A percentile compares a stretch with the other conserved stretches of the same genome.
These are phyloP conservation scores for Capronia epimyces DNA, from an alignment of 2,329 filamentous ascomycete genomes.

Conservation along the genomic window DNA sequence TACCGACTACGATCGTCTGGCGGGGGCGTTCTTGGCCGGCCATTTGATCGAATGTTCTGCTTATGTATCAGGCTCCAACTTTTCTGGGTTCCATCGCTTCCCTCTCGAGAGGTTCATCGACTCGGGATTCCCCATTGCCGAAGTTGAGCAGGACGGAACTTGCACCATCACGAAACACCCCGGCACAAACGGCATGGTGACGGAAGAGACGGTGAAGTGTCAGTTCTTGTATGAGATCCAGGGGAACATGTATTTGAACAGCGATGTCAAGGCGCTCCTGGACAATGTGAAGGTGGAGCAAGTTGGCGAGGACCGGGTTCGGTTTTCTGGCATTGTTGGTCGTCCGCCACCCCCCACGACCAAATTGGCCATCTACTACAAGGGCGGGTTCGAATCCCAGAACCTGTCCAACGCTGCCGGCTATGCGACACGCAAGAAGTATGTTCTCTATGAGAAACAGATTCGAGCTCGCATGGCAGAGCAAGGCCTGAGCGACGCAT, in stretches of 20 bases:
- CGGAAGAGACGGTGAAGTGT: slow-evolving; percentile 41
- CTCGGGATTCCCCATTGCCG: slow-evolving; percentile 47
- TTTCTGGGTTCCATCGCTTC: slow-evolving; percentile 46
- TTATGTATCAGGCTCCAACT: slow-evolving; percentile 53
- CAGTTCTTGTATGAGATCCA: slow-evolving; percentile 50
- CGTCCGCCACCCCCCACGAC: no score
- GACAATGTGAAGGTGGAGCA: no score
- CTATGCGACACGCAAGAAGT: no score
- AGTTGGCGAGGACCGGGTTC: no score
- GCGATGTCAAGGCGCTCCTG: slow-evolving; percentile 33
- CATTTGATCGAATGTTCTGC: slow-evolving; percentile 51
- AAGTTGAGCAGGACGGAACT: slow-evolving; percentile 43
- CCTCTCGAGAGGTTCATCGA: slow-evolving; percentile 40
- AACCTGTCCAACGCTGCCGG: no score
- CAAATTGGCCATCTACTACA: no score
- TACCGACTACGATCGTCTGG: slow-evolving; percentile 46
- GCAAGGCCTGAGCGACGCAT: no score
- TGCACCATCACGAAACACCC: slow-evolving; percentile 49
- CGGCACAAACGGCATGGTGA: slow-evolving; percentile 41
- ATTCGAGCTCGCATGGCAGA: no score
- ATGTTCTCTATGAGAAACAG: no score
- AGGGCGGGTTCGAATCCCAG: no score
- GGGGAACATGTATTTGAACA: slow-evolving; percentile 47
- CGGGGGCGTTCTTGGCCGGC: slow-evolving; percentile 48
- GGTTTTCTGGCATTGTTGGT: no score